Evolutionary conservation across 805 yeast genomes (phyloP).

Genomic region (Metschnikowia baotianmanensis): DNA sequence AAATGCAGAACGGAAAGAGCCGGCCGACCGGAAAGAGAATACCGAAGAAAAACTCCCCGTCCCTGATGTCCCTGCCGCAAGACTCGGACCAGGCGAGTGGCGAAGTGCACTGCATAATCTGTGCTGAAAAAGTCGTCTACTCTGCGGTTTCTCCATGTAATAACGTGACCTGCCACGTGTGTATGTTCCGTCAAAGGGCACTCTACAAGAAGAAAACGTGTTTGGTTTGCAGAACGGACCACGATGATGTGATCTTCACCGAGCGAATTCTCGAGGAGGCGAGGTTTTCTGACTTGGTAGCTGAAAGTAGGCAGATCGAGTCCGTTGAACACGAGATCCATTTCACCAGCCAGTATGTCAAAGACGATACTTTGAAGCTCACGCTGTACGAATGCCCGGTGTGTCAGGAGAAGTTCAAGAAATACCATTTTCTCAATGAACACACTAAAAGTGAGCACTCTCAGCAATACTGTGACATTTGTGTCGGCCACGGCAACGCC

Average conservation of each 20-base stretch:
- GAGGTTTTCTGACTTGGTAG: conserved; percentile 35
- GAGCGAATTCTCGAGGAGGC: conserved; percentile 36
- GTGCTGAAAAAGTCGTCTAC: conserved; percentile 68
- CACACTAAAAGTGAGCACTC: conserved; percentile 69
- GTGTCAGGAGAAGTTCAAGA: conserved; percentile 41
- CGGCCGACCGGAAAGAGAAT: conserved; percentile 3
- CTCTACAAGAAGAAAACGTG: conserved; percentile 72
- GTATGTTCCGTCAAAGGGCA: conserved; percentile 81
- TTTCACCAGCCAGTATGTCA: conserved; percentile 55
- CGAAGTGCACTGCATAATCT: conserved; percentile 67
- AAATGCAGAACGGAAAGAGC: conserved; percentile 5
- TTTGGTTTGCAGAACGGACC: conserved; percentile 79
- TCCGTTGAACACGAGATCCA: conserved; percentile 52
- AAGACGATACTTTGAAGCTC: conserved; percentile 48
- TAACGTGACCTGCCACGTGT: conserved; percentile 78
- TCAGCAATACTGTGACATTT: conserved; percentile 66
- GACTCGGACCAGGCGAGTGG: conserved; percentile 24
- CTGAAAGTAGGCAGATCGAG: conserved; percentile 27
- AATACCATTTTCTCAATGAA: conserved; percentile 56
- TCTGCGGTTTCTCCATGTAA: conserved; percentile 79
- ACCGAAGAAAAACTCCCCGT: background rate
- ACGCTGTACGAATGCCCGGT: conserved; percentile 58
- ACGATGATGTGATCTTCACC: conserved; percentile 55
- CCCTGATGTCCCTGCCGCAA: background rate
- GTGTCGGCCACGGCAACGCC: conserved; percentile 72